Base-by-base conservation (phyloP, 305 asterid genomes). In the Caryopteris hybrid region DNA sequence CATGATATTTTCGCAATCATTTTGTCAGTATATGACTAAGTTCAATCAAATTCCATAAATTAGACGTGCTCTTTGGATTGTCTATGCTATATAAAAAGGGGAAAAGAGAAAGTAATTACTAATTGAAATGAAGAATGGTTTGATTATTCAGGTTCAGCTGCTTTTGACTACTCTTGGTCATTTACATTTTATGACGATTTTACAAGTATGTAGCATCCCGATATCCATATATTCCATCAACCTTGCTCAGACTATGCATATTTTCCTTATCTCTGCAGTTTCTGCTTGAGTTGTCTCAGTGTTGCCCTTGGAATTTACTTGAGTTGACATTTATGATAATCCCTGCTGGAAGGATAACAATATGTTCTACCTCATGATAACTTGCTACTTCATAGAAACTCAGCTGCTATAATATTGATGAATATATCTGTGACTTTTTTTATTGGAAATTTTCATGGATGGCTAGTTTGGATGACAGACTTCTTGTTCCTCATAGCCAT, bases 401-500 rank as follows among this genome's bases (percentile, higher is more conserved):
- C 59, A 51, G 64, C 66, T 58, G 20, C 20, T 52, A 48, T 68
- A 8, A 13, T 42, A 70, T 50, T 34, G 48, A 13, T 21, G 21
- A 64, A 51, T 55, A 51, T 41, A 74, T 58, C 22, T 33, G 8
- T 11, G 2, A 33, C 48, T 51, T 36, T 74, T 43, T 21, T 10
- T 29, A 53, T 68, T 59, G 31, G 62, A 74, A 22, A 8, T 29
- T 43, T 13, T 8, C 65, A 20, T 45, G 55, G 34, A 62, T 39
- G 45, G 16, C 27, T 33, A 38, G 21, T 57, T 33, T 57, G 22
- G 41, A 45, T 75, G 33, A 16, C 48, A 12, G 17, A 10, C 52
- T 45, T 79, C 69, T 58, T 36, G 52, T 31, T 51, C 74, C 46
- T 33, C 38, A 39, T 63, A 51, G 20, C 11, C 46, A 51, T 43